Base-by-base conservation (phyloP, 768 basidiomycete genomes). In the Epithele typhae region DNA sequence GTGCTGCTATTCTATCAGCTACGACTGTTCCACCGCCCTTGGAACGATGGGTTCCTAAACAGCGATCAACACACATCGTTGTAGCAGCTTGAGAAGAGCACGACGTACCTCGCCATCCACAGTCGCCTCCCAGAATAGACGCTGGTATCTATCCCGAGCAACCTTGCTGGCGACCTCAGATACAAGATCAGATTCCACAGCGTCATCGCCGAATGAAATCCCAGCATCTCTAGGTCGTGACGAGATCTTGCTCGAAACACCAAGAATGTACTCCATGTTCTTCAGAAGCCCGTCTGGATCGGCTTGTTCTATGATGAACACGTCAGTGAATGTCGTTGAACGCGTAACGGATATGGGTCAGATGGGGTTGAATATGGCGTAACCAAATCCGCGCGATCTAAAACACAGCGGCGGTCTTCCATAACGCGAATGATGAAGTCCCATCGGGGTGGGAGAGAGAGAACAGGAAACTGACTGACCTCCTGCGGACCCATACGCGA, bases 251-350 rank as follows among this genome's bases (percentile, higher is more conserved):
- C 52, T 48, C 18, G 63, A 66, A n/a, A 87, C 79, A 32, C 79
- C 84, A 23, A 96, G 71, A 4, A 89, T 63, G 33, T 67, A 66
- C 57, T 96, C 92, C 92, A 96, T 96, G 15, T 85, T 89, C 36
- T 64, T 60, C 6, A 72, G 76, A 94, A 92, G 8, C 89, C 88
- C 0, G 80, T 86, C 69, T 96, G 92, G 4, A 93, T 58, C 3
- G 68, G 63, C 59, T 80, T 80, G 32, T 70, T 72, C 87, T 90
- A 54, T 23, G 23, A 18, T 27, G 25, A 10, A 38, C 46, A 12
- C 11, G 35, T 56, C 24, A 62, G 40, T 12, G n/a, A 2, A 27
- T 22, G 19, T 17, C 34, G 35, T 1, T 9, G 18, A 40, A 8
- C 8, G 14, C 14, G 27, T 7, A 7, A 30, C 8, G 8, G 27